phyloP scores from a whole-genome alignment of 305 asterid species.

The Ajuga reptans region DNA sequence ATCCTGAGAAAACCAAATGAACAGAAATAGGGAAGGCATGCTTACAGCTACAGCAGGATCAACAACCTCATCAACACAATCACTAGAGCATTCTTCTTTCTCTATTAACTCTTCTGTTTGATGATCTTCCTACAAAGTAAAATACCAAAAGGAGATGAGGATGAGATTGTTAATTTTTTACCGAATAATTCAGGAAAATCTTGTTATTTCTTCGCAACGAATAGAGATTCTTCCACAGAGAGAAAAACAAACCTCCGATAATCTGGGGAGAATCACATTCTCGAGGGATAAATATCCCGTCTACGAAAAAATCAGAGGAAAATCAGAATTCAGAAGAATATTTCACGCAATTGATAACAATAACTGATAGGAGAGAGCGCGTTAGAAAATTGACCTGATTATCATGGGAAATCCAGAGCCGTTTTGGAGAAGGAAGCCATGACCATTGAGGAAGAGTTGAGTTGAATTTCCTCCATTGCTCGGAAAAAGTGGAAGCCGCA shows the following conservation, averaged over 20 bases:
- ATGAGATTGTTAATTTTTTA: neutral
- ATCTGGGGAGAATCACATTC: conserved; percentile 41
- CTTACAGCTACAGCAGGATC: conserved; percentile 56
- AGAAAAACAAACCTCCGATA: conserved; percentile 37
- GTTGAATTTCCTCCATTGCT: conserved; percentile 58
- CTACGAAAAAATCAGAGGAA: conserved; percentile 21
- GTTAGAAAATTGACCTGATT: conserved; percentile 22
- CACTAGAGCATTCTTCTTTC: conserved; percentile 36
- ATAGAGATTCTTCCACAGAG: neutral
- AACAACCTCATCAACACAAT: conserved; percentile 29
- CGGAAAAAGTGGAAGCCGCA: conserved; percentile 53
- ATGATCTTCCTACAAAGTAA: conserved; percentile 33
- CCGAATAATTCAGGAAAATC: neutral
- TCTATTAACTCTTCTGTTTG: conserved; percentile 23
- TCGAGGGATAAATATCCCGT: conserved; percentile 69
- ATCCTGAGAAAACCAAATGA: neutral
- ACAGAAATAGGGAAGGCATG: neutral
- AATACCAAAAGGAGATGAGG: neutral
- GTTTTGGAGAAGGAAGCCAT: conserved; percentile 50
- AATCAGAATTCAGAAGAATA: neutral
- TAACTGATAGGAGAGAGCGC: neutral
- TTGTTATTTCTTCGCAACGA: neutral
- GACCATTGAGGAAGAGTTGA: conserved; percentile 55
- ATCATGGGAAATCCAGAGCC: conserved; percentile 34
- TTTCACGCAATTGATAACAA: neutral